A percentile compares a stretch with the other conserved stretches of the same genome.
phyloP scores from a whole-genome alignment of 257 asterid genomes.

The Fraxinus americana region DNA sequence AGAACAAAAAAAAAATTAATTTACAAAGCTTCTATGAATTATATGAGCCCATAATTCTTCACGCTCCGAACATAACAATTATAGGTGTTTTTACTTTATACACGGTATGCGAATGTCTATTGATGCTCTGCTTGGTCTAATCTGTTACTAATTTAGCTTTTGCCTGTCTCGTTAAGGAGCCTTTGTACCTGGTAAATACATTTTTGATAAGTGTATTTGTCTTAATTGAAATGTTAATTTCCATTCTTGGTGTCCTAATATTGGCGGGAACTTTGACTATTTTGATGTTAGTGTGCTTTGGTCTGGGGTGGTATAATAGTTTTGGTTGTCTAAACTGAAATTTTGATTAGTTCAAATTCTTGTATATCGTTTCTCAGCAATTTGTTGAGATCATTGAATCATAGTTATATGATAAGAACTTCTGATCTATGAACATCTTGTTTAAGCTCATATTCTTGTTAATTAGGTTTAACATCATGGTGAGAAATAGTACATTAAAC shows the following conservation, averaged over 20 bases:
- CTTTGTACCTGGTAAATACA: background rate
- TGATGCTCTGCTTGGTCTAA: slow-evolving; percentile 15
- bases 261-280: background rate
- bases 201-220: background rate
- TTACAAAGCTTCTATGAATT: background rate
- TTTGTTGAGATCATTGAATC: background rate
- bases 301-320: background rate
- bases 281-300: background rate
- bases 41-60: background rate
- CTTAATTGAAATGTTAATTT: background rate
- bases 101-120: background rate
- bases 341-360: background rate
- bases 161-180: background rate
- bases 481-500: background rate
- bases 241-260: background rate
- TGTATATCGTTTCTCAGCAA: background rate
- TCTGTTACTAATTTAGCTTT: background rate
- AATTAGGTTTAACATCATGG: background rate
- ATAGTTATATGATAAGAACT: background rate
- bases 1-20: background rate
- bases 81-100: background rate
- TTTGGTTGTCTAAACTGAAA: background rate
- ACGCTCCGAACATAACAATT: background rate
- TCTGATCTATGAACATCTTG: background rate
- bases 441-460: background rate